Percentiles rank a stretch among this genome's conserved stretches.
Conservation (phyloP, 1,284 basidiomycete species). For the Irpex sp. region DNA sequence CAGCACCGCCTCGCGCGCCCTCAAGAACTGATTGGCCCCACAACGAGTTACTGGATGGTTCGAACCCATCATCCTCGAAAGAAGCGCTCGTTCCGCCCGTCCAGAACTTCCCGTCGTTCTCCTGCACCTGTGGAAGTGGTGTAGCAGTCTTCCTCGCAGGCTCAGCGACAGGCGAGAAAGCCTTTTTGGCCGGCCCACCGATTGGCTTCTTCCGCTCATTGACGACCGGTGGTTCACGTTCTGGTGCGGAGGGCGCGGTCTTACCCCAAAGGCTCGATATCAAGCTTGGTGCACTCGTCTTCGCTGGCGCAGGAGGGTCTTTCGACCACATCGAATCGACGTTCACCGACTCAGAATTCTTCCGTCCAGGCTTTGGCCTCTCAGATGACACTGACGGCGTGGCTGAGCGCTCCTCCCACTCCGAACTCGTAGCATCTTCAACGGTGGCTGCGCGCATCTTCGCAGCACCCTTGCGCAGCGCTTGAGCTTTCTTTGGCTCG, state of each 20-base stretch:
- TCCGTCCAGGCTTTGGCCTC: background rate
- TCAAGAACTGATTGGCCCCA: slow-evolving; percentile 1
- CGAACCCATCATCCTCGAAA: background rate
- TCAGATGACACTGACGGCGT: background rate
- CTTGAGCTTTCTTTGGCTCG: slow-evolving; percentile 3
- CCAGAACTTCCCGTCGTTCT: background rate
- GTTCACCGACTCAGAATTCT: background rate
- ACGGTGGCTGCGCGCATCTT: slow-evolving; percentile 1
- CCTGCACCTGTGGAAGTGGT: background rate
- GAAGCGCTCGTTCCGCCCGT: background rate
- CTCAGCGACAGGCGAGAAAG: background rate
- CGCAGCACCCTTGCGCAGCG: background rate
- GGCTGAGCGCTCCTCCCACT: slow-evolving; percentile 2
- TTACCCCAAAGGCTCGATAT: background rate
- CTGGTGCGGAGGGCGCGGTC: background rate
- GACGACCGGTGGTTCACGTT: background rate
- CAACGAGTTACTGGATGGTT: background rate
- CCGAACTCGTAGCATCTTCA: slow-evolving; percentile 5
- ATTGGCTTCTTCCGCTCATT: background rate
- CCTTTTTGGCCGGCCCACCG: background rate
- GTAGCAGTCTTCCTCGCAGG: background rate
- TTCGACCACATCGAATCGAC: background rate
- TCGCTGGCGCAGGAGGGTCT: background rate
- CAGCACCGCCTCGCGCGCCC: slow-evolving; percentile 6
- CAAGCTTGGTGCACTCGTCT: background rate